Evolutionary conservation across 805 yeast genomes (phyloP).

Genomic region (Brettanomyces naardenensis): DNA sequence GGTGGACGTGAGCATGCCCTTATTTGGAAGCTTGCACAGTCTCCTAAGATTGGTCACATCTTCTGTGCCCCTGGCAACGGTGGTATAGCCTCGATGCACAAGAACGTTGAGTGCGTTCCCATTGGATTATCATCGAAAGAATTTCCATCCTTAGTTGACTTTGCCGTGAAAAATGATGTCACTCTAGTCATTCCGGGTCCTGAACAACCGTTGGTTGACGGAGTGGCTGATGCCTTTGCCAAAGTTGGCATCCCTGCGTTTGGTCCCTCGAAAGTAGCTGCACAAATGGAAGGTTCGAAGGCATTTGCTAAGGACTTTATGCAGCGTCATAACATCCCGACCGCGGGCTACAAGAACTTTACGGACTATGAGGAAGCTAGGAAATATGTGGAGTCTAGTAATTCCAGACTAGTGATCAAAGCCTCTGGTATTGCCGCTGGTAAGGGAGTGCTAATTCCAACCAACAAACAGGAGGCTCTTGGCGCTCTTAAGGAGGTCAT

Average conservation of each 20-base stretch:
- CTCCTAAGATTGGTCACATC: constrained; percentile 60
- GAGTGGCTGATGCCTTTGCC: constrained; percentile 65
- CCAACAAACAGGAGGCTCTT: constrained; percentile 73
- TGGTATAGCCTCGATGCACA: constrained; percentile 56
- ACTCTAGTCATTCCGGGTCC: constrained; percentile 93
- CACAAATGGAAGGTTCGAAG: constrained; percentile 94
- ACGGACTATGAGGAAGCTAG: constrained; percentile 68
- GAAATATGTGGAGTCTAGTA: constrained; percentile 53
- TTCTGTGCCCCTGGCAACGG: constrained; percentile 98
- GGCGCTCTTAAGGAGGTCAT: constrained; percentile 80
- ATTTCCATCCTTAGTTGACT: constrained; percentile 61
- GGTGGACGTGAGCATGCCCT: constrained; percentile 99
- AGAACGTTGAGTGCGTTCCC: constrained; percentile 62
- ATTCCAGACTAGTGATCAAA: constrained; percentile 81
- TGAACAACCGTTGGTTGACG: constrained; percentile 98
- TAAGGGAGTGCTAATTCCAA: constrained; percentile 94
- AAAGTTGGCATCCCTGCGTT: constrained; percentile 90
- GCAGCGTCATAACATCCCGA: constrained; percentile 88
- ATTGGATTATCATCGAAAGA: constrained; percentile 60
- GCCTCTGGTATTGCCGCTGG: constrained; percentile 99
- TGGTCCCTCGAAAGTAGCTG: constrained; percentile 92
- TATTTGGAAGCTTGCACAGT: constrained; percentile 83
- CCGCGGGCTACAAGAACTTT: constrained; percentile 86
- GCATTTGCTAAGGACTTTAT: constrained; percentile 90
- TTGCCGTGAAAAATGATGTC: constrained; percentile 62